A percentile compares a stretch with the other conserved stretches of the same genome.
Evolutionary conservation across 2,329 filamentous ascomycete species (phyloP).

Genomic region (Bipolaris oryzae): DNA sequence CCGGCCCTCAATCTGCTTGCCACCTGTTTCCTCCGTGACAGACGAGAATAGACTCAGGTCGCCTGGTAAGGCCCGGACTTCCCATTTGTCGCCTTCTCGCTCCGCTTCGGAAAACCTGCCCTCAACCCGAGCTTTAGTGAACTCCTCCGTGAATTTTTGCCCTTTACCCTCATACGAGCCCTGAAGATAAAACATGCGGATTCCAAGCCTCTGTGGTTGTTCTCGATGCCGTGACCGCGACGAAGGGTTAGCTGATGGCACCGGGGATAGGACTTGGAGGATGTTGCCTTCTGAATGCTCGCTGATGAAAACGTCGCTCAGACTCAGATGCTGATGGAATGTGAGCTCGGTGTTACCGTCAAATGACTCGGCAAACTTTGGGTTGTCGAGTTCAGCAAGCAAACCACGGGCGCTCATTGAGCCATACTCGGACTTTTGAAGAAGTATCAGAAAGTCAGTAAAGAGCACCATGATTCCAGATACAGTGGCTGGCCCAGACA

Average conservation of each 20-base stretch:
- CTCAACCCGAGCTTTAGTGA: slow-evolving; percentile 85
- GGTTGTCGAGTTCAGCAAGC: slow-evolving; percentile 83
- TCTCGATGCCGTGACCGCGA: slow-evolving; percentile 43
- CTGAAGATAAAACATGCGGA: slow-evolving; percentile 67
- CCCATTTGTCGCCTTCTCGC: slow-evolving; percentile 81
- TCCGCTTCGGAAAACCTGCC: slow-evolving; percentile 83
- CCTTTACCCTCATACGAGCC: slow-evolving; percentile 81
- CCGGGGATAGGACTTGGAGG: slow-evolving; percentile 70
- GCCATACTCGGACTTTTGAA: slow-evolving; percentile 71
- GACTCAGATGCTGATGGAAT: slow-evolving; percentile 74
- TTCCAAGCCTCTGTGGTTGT: slow-evolving; percentile 35
- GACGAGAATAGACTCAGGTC: slow-evolving; percentile 66
- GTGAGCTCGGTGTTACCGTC: slow-evolving; percentile 64
- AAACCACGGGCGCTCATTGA: slow-evolving; percentile 76
- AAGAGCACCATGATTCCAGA: slow-evolving; percentile 82
- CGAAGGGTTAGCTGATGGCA: slow-evolving; percentile 29
- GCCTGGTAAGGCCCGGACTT: slow-evolving; percentile 69
- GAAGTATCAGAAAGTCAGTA: slow-evolving; percentile 76
- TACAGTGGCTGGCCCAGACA: slow-evolving; percentile 53
- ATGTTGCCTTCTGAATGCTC: slow-evolving; percentile 66
- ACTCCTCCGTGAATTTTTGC: slow-evolving; percentile 78
- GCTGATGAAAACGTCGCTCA: slow-evolving; percentile 74
- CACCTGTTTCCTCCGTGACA: slow-evolving; percentile 72
- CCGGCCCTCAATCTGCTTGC: slow-evolving; percentile 67
- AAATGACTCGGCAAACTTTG: slow-evolving; percentile 54